Percentiles rank a stretch among this genome's conserved stretches.
Evolutionary conservation across 164 flowering plant species (phyloP).

Genomic region (Kingdonia uniflora): DNA sequence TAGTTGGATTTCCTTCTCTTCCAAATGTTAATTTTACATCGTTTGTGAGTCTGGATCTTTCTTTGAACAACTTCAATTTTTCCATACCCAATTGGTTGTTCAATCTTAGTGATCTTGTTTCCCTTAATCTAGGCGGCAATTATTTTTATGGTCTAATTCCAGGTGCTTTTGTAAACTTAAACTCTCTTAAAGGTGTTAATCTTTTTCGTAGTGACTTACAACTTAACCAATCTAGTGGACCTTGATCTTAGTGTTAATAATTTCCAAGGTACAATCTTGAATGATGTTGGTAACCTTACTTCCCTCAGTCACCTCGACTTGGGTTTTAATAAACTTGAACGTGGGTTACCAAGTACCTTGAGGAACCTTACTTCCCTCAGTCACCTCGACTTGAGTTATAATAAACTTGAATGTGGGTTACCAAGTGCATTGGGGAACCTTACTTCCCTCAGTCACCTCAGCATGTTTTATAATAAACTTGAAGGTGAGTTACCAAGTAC

Average conservation of each 20-base stretch:
- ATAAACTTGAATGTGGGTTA: too few species aligned
- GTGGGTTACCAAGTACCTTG: constrained; percentile 9
- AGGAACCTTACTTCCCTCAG: too few species aligned
- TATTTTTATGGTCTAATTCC: neutral
- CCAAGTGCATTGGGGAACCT: too few species aligned
- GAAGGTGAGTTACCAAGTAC: too few species aligned
- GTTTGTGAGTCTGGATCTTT: neutral
- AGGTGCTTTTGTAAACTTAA: neutral
- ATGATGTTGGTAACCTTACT: constrained; percentile 5
- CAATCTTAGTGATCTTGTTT: neutral
- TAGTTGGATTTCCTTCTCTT: neutral
- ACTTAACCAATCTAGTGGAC: constrained; percentile 15
- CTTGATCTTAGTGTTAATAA: constrained; percentile 14
- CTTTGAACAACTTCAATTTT: neutral
- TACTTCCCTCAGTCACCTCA: too few species aligned
- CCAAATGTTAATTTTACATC: constrained; percentile 7
- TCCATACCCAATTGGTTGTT: neutral
- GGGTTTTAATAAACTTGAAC: constrained; percentile 1
- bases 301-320: neutral
- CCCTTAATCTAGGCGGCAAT: too few species aligned
- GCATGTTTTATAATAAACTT: too few species aligned
- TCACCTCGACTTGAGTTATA: too few species aligned
- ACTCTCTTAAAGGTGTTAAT: neutral
- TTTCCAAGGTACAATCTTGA: constrained; percentile 19
- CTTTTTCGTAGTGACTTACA: neutral